These are phyloP conservation scores for Colletotrichum sp. DNA, from an alignment of 2,329 filamentous ascomycete species.

Conservation along the genomic window DNA sequence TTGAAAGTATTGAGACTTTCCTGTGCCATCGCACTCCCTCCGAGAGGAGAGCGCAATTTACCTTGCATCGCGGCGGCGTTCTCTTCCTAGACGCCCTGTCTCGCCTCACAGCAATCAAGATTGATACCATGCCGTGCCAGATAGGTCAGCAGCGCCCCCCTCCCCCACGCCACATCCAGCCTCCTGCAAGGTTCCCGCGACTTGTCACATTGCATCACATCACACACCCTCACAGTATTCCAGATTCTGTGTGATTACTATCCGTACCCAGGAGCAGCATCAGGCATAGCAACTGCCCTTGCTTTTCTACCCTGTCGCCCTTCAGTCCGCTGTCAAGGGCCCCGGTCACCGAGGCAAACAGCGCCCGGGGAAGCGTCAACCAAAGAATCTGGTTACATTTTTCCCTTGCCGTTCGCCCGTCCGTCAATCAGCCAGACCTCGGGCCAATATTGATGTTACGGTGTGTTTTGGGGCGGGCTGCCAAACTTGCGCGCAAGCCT, in stretches of 20 bases:
- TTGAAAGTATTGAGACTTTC: background rate
- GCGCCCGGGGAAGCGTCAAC: background rate
- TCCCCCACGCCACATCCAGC: background rate
- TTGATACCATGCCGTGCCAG: background rate
- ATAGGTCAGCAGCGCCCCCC: background rate
- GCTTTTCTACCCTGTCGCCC: background rate
- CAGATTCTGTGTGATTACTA: background rate
- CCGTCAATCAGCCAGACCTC: background rate
- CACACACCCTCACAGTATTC: background rate
- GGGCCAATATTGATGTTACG: background rate
- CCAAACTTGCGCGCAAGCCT: background rate
- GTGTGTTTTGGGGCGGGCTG: background rate
- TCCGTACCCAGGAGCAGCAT: background rate
- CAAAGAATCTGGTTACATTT: background rate
- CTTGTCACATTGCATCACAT: slow-evolving; percentile 8
- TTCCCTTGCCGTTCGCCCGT: background rate
- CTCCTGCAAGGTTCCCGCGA: slow-evolving; percentile 14
- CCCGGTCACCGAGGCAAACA: background rate
- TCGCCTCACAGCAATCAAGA: background rate
- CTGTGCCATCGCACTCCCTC: background rate
- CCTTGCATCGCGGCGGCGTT: background rate
- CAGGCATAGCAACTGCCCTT: background rate
- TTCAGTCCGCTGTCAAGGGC: background rate
- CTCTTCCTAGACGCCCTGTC: background rate
- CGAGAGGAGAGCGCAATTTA: background rate